Evolutionary conservation across 495 filamentous ascomycete species (phyloP), one percentile per base, ranked within the genome.

Genomic region (Talaromyces adpressus): DNA sequence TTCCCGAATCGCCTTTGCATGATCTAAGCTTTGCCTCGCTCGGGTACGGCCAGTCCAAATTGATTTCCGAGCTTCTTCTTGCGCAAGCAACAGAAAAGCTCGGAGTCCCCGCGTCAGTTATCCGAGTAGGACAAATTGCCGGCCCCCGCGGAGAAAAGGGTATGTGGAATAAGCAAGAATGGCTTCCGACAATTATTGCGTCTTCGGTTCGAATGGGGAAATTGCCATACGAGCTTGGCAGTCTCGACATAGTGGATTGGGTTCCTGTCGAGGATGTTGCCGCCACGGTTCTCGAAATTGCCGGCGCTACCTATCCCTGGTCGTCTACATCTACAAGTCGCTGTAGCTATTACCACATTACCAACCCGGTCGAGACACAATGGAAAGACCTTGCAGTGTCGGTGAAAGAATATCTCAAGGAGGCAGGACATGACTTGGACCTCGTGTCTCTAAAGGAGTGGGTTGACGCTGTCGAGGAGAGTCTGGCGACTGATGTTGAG

Each of bases 101-200:
- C n/a, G 69, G 71, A 18, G 72, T 86, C 2, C 69, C 73, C 5
- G 69, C 71, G 5, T 72, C 73, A 2, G 69, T 84, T 23, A 76
- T 80, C 54, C 78, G 85, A 0, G 74, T 85, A 3, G 84, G 84
- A 0, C 84, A 87, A 66, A 78, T 86, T 52, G 78, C 69, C 1
- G 83, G 84, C 0, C 79, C 84, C 0, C 63, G 66, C 20, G 62
- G 68, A 22, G 51, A 63, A 2, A 54, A 67, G 9, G 81, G 82
- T 1, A 63, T 65, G 16, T 87, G 84, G 84, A 83, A 79, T 62
- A 66, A 62, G 18, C 75, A 81, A 27, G 84, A 85, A 51, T 85
- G 82, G 80, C 69, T 87, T 1, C 84, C 83, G 0, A 75, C 68
- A 12, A 41, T 75, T 20, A 65, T 64, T 22, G 62, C 57, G 66